These are phyloP conservation scores for Meyerozyma sp. DNA, from an alignment of 1,139 yeast genomes.

Conservation along the genomic window DNA sequence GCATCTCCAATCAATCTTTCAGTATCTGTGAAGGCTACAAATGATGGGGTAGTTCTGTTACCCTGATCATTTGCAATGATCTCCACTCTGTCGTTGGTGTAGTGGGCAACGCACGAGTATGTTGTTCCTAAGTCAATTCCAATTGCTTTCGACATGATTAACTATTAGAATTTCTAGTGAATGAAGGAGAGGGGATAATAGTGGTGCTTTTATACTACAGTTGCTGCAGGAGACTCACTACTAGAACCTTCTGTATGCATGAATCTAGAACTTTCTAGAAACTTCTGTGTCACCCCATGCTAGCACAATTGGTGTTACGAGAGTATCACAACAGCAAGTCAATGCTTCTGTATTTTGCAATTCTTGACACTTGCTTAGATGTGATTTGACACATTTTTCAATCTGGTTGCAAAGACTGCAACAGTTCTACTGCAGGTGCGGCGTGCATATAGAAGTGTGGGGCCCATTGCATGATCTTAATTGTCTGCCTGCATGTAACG, in stretches of 20 bases:
- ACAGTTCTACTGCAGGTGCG: neutral
- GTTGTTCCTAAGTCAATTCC: constrained; percentile 87
- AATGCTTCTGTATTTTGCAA: neutral
- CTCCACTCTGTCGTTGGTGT: no score
- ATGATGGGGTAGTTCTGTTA: no score
- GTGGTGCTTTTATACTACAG: constrained; percentile 6
- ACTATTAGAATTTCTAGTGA: constrained; percentile 2
- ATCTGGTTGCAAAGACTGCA: neutral
- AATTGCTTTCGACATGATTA: constrained; percentile 58
- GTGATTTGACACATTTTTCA: neutral
- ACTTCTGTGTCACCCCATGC: constrained; percentile 1
- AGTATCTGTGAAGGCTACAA: constrained; percentile 31
- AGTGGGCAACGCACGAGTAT: constrained; percentile 81
- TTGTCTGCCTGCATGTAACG: neutral
- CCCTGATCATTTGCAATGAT: no score
- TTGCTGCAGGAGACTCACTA: constrained; percentile 3
- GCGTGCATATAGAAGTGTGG: neutral
- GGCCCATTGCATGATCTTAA: neutral
- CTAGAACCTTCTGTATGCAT: neutral
- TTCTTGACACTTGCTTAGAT: neutral
- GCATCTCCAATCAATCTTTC: constrained; percentile 28
- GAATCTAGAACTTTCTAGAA: neutral
- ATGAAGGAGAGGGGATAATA: constrained; percentile 3
- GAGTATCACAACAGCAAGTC: neutral
- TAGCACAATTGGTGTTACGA: no score